phyloP scores from a whole-genome alignment of 148 eudicot genomes.

The Cornus florida region DNA sequence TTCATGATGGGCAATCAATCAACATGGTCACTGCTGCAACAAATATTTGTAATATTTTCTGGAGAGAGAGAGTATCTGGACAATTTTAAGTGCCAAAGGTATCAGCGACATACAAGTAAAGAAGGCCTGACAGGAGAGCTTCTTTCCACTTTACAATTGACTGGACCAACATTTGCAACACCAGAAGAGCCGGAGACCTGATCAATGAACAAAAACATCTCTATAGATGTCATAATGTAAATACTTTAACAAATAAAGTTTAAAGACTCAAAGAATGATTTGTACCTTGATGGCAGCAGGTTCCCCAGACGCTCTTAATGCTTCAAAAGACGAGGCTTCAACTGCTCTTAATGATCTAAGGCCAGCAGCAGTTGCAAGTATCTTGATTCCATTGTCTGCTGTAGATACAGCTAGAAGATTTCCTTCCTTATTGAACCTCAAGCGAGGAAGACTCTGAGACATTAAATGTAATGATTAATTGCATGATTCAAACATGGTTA shows the following conservation, averaged over 20 bases:
- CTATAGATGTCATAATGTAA: not conserved
- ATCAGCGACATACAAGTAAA: constrained; percentile 35
- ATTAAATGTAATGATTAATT: constrained; percentile 9
- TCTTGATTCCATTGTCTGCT: constrained; percentile 73
- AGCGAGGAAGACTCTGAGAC: constrained; percentile 65
- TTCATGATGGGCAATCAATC: not conserved
- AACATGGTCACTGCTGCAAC: not conserved
- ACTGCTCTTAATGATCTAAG: constrained; percentile 59
- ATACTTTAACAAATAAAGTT: not conserved
- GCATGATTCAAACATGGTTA: not conserved
- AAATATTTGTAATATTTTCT: not conserved
- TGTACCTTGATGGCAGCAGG: constrained; percentile 67
- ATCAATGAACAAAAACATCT: constrained; percentile 7
- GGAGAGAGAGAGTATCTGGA: not conserved
- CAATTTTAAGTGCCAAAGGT: not conserved
- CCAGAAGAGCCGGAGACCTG: constrained; percentile 52
- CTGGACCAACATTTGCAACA: constrained; percentile 42
- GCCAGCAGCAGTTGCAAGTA: constrained; percentile 68
- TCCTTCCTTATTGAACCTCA: constrained; percentile 93
- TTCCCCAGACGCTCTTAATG: constrained; percentile 64
- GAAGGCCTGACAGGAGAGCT: constrained; percentile 64
- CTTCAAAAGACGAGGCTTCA: constrained; percentile 73
- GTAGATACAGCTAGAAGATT: constrained; percentile 81
- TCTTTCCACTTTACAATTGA: constrained; percentile 51
- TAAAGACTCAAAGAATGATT: not conserved